phyloP scores from a whole-genome alignment of 352 stramenopile genomes.

The Phytophthora ohioensis region DNA sequence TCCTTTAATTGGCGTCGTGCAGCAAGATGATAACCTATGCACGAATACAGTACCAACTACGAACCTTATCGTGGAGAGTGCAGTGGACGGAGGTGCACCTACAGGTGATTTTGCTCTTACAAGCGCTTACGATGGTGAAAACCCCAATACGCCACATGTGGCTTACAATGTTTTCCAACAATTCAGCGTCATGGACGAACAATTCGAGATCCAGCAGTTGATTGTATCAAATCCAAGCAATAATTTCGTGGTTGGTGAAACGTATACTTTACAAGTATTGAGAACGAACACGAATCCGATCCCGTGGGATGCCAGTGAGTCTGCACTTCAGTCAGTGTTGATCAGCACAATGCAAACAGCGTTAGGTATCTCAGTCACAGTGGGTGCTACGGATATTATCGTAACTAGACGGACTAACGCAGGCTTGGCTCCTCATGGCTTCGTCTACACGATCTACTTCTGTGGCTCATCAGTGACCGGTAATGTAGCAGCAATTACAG shows the following conservation, averaged over 20 bases:
- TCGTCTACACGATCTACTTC: constrained; percentile 84
- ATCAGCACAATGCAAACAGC: constrained; percentile 32
- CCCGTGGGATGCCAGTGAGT: constrained; percentile 67
- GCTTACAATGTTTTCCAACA: constrained; percentile 70
- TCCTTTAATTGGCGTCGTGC: constrained; percentile 28
- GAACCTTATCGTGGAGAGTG: constrained; percentile 28
- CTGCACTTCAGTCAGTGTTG: constrained; percentile 29
- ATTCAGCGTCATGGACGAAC: constrained; percentile 77
- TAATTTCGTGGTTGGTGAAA: constrained; percentile 43
- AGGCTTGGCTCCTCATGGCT: constrained; percentile 58
- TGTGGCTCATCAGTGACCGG: constrained; percentile 53
- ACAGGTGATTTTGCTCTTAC: constrained; percentile 56
- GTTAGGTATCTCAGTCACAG: constrained; percentile 20
- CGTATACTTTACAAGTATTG: constrained; percentile 54
- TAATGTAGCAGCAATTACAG: constrained; percentile 42
- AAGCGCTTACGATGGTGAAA: constrained; percentile 65
- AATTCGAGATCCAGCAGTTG: constrained; percentile 76
- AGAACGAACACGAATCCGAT: constrained; percentile 49
- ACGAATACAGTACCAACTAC: constrained; percentile 14
- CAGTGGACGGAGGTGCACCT: constrained; percentile 34
- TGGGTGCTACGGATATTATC: constrained; percentile 48
- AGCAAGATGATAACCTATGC: constrained; percentile 19
- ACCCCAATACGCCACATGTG: constrained; percentile 42
- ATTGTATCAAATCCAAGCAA: constrained; percentile 54
- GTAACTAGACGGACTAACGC: constrained; percentile 61